phyloP scores from a whole-genome alignment of 2,329 filamentous ascomycete species.

The Kalmusia sp. region DNA sequence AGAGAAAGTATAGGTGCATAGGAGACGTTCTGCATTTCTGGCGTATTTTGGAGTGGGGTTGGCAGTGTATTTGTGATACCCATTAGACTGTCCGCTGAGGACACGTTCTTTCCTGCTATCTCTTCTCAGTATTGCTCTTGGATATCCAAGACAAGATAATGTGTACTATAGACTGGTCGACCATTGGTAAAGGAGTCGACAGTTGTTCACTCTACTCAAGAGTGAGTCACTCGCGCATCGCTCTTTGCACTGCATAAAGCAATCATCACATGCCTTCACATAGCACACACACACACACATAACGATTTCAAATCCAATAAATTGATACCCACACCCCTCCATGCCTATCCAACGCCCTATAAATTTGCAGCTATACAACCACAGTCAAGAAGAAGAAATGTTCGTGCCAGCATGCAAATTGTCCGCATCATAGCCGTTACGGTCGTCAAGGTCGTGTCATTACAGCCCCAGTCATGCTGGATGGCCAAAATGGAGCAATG shows the following conservation, averaged over 20 bases:
- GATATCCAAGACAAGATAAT: no score
- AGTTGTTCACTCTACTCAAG: neutral
- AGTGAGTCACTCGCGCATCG: no score
- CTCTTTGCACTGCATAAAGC: no score
- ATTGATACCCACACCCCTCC: neutral
- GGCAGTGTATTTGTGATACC: conserved; percentile 4
- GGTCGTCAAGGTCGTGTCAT: conserved; percentile 12
- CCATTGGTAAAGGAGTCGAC: neutral
- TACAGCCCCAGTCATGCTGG: neutral
- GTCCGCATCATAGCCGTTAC: conserved; percentile 5
- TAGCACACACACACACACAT: neutral
- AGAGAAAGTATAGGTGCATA: neutral
- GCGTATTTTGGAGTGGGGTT: neutral
- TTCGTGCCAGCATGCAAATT: conserved; percentile 5
- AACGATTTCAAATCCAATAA: neutral
- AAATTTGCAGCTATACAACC: conserved; percentile 4
- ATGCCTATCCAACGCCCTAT: neutral
- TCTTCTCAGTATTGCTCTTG: no score
- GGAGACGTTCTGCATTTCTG: conserved; percentile 1
- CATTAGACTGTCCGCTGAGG: no score
- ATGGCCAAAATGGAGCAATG: neutral
- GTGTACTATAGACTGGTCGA: no score
- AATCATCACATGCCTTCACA: neutral
- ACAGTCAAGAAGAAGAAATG: neutral
- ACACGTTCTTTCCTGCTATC: no score